Conservation (phyloP, 352 stramenopile genomes). For the Globisporangium heterothallicum region DNA sequence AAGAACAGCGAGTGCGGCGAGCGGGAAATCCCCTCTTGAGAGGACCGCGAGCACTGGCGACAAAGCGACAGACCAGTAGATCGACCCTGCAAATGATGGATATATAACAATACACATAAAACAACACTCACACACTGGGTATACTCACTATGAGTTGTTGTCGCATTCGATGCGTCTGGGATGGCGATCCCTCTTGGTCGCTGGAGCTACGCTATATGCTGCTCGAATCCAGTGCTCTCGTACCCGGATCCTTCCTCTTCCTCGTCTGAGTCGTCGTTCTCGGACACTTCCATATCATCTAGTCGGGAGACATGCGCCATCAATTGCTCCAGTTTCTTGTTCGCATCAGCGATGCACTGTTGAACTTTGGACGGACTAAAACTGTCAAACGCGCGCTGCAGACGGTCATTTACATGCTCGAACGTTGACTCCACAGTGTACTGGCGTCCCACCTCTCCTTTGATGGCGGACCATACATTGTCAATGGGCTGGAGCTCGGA, state of each 20-base stretch:
- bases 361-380: slow-evolving; percentile 2
- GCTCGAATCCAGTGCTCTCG: background rate
- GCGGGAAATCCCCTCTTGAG: background rate
- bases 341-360: slow-evolving; percentile 5
- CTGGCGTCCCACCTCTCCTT: slow-evolving; percentile 3
- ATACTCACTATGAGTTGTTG: no score
- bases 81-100: no score
- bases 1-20: background rate
- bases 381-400: slow-evolving; percentile 4
- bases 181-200: no score
- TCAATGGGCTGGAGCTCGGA: slow-evolving; percentile 7
- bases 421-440: slow-evolving; percentile 3
- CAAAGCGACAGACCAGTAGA: no score
- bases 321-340: slow-evolving; percentile 2
- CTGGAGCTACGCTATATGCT: no score
- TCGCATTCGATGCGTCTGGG: no score
- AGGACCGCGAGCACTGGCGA: background rate
- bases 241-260: background rate
- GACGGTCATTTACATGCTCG: slow-evolving; percentile 1
- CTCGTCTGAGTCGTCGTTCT: background rate
- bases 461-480: background rate
- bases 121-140: no score
- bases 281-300: background rate
- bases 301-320: slow-evolving; percentile 7
- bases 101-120: no score